Evolutionary conservation across 768 basidiomycete species (phyloP).

Genomic region (Lyophyllum atratum): DNA sequence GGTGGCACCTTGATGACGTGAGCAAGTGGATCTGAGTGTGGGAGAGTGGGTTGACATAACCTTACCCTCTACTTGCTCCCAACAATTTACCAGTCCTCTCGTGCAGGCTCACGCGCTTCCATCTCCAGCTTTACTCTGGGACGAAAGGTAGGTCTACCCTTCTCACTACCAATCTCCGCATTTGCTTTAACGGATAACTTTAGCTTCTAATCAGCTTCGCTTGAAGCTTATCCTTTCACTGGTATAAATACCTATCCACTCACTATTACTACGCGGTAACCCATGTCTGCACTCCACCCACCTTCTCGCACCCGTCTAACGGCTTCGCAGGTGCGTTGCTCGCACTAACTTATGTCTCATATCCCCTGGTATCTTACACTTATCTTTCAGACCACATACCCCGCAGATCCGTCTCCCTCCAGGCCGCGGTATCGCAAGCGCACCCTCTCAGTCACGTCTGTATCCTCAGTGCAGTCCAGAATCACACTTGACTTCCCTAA

Average conservation of each 20-base stretch:
- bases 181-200: not conserved
- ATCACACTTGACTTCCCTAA: slow-evolving; percentile 14
- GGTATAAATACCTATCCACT: slow-evolving; percentile 9
- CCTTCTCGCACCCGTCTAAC: not conserved
- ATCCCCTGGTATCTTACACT: not conserved
- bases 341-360: not conserved
- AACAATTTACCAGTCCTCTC: not conserved
- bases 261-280: not conserved
- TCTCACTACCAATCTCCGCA: slow-evolving; percentile 12
- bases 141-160: slow-evolving; percentile 1
- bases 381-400: not conserved
- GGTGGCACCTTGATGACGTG: not conserved
- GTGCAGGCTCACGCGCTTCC: not conserved
- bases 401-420: not conserved
- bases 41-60: not conserved
- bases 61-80: not conserved
- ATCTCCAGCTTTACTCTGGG: not conserved
- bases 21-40: not conserved
- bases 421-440: slow-evolving; percentile 15
- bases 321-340: slow-evolving; percentile 10
- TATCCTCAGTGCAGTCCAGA: slow-evolving; percentile 17
- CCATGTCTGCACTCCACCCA: not conserved
- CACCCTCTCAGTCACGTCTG: slow-evolving; percentile 19
- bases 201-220: not conserved
- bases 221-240: slow-evolving; percentile 5